Evolutionary conservation across 441 rosid genomes (phyloP).

Genomic region (Populus hybrid): DNA sequence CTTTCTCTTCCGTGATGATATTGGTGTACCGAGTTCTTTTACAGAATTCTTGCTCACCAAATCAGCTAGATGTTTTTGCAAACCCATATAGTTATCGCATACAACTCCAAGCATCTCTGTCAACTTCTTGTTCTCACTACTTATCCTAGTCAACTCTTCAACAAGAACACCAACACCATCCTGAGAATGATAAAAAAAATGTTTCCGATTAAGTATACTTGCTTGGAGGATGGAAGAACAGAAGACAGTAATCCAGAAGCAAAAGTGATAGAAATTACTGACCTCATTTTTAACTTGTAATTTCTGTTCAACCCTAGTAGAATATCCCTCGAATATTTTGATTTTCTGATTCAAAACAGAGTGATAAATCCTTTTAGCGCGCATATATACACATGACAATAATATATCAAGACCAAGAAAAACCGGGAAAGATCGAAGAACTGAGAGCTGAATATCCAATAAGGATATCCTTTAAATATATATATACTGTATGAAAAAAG

Average conservation of each 20-base stretch:
- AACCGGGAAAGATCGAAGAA: not conserved
- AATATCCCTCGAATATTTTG: conserved; percentile 9
- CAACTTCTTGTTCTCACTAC: conserved; percentile 69
- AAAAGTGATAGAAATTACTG: not conserved
- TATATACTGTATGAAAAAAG: no score
- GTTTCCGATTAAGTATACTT: not conserved
- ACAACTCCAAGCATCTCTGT: conserved; percentile 45
- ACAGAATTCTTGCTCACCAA: conserved; percentile 41
- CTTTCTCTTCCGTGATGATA: conserved; percentile 41
- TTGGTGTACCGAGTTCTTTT: conserved; percentile 14
- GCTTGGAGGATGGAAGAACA: not conserved
- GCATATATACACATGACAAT: no score
- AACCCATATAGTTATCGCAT: conserved; percentile 44
- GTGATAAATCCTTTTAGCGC: not conserved
- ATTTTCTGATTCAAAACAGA: conserved; percentile 19
- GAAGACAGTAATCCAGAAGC: not conserved
- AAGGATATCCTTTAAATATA: not conserved
- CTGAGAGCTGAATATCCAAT: not conserved
- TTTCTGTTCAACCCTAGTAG: conserved; percentile 9
- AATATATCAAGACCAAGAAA: not conserved
- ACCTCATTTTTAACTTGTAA: conserved; percentile 30
- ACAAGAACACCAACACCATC: conserved; percentile 26
- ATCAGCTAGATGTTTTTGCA: conserved; percentile 43
- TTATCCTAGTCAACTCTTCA: conserved; percentile 54
- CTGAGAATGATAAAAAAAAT: not conserved